phyloP scores from a whole-genome alignment of 768 basidiomycete species.

The Suillus cothurnatus region DNA sequence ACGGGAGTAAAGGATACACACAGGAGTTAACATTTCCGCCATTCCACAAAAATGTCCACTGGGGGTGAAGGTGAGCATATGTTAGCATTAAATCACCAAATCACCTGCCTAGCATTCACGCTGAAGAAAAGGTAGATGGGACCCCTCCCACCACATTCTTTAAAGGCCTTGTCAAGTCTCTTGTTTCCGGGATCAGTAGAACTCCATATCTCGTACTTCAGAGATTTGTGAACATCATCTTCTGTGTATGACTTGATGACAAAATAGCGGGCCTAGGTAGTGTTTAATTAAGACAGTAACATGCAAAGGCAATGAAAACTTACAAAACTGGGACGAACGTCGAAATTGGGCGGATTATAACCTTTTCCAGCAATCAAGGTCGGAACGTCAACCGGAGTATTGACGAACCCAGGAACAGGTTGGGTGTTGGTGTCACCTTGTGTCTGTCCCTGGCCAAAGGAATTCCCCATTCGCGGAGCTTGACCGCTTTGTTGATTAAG shows the following conservation, averaged over 20 bases:
- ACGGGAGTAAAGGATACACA: slow-evolving; percentile 36
- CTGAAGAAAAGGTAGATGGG: slow-evolving; percentile 99
- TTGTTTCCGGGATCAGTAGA: slow-evolving; percentile 98
- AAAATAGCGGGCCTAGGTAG: slow-evolving; percentile 80
- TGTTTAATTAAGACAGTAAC: slow-evolving; percentile 7
- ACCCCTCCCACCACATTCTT: slow-evolving; percentile 87
- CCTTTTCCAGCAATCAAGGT: slow-evolving; percentile 86
- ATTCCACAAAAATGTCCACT: slow-evolving; percentile 98
- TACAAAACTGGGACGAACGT: slow-evolving; percentile 77
- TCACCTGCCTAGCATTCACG: slow-evolving; percentile 79
- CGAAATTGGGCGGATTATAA: slow-evolving; percentile 87
- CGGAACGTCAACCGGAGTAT: slow-evolving; percentile 81
- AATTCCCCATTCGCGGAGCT: slow-evolving; percentile 41
- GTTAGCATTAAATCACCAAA: not conserved
- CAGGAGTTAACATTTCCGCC: slow-evolving; percentile 96
- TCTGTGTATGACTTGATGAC: slow-evolving; percentile 99
- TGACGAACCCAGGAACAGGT: slow-evolving; percentile 48
- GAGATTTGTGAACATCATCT: slow-evolving; percentile 97
- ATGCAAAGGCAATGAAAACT: slow-evolving; percentile 30
- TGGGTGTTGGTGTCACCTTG: slow-evolving; percentile 36
- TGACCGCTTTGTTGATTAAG: slow-evolving; percentile 50
- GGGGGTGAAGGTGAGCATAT: slow-evolving; percentile 12
- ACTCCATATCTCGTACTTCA: slow-evolving; percentile 98
- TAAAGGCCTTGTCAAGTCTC: slow-evolving; percentile 95
- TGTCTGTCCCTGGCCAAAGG: slow-evolving; percentile 35